Evolutionary conservation across 2,329 filamentous ascomycete genomes (phyloP), one percentile per base, ranked within the genome.

Genomic region (Epicoccum sorghinum): DNA sequence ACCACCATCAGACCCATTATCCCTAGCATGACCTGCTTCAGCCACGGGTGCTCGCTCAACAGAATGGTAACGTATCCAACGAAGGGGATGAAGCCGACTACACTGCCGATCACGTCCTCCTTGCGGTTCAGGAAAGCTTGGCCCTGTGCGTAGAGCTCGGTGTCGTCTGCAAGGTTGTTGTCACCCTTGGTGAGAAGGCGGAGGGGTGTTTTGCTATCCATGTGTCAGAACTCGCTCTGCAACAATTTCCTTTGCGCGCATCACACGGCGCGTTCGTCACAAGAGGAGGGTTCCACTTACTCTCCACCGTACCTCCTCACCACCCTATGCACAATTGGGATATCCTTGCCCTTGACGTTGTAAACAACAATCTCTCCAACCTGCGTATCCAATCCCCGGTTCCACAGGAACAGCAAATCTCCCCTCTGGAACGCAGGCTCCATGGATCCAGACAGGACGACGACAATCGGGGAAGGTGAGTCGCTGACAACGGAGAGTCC

Each of bases 61-160:
- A 98, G 81, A 66, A 99, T 99, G 1, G 95, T 99, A 40, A 98
- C 93, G 71, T 98, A 98, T 62, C 95, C 95, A 12, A 98, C 92
- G 68, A 95, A 96, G 0, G 95, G 95, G 52, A 98, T 87, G 74
- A 96, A 99, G 33, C 85, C 95, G 9, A 95, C 81, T 6, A 98
- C 95, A 64, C 90, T 96, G 40, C 95, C 95, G 52, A 99, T 91
- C 51, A 99, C 93, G 71, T 98, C 93, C 71, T 89, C 84, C 62
- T 81, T 76, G 55, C 95, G 85, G 72, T 89, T 87, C 40, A 99
- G 82, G 73, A 91, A 96, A 70, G 91, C 90, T 77, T 99, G 93
- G 14, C 89, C 91, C 35, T 82, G 80, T 3, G 95, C 93, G 74
- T 96, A 96, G 14, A 89, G 83, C 72, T 97, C 93, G 13, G 91